Evolutionary conservation across 208 protist genomes (phyloP).

Genomic region (Angomonas ambiguus): DNA sequence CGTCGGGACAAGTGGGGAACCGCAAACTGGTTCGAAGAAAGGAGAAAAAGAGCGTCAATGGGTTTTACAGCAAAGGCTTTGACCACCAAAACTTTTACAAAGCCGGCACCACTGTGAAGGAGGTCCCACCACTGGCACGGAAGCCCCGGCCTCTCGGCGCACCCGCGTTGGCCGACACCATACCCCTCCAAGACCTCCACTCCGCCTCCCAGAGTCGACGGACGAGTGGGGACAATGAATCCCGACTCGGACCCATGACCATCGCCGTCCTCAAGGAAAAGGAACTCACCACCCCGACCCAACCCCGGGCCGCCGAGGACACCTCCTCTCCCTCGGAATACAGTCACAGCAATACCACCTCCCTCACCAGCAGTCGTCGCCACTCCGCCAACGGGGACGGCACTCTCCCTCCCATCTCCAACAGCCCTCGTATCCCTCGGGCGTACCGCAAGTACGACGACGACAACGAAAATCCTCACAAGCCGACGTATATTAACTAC

Average conservation of each 20-base stretch:
- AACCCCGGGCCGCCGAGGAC: too few species aligned
- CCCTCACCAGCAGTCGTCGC: slow-evolving; percentile 1
- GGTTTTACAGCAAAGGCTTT: not conserved
- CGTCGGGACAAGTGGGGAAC: not conserved
- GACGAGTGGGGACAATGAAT: not conserved
- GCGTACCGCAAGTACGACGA: not conserved
- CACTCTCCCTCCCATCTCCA: not conserved
- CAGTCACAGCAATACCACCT: not conserved
- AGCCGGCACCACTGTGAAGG: not conserved
- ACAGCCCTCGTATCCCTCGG: not conserved
- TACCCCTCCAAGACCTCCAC: not conserved
- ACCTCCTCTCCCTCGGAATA: too few species aligned
- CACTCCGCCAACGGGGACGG: not conserved
- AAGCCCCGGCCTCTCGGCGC: not conserved
- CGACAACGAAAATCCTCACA: not conserved
- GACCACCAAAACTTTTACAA: not conserved
- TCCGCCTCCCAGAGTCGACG: not conserved
- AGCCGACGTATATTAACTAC: not conserved
- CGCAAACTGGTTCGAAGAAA: not conserved
- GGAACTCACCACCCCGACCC: not conserved
- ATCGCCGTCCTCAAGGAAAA: not conserved
- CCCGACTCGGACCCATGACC: not conserved
- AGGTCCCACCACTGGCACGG: not conserved
- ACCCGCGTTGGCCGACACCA: not conserved
- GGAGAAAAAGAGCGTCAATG: not conserved